phyloP scores from a whole-genome alignment of 768 basidiomycete genomes.

The Auricularia heimuer region DNA sequence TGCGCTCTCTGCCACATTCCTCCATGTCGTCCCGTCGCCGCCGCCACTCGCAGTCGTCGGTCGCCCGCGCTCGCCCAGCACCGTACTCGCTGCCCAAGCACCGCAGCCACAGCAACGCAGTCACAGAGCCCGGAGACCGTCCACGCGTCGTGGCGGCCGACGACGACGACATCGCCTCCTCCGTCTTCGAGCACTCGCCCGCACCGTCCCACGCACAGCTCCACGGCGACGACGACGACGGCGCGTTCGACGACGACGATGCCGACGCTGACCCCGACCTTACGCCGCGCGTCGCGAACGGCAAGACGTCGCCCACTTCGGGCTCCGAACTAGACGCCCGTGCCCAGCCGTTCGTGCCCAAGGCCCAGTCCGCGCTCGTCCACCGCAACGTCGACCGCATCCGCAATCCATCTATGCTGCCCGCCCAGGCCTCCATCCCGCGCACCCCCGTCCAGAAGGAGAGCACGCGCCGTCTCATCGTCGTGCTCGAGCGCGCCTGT shows the following conservation, averaged over 20 bases:
- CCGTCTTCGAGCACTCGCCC: slow-evolving; percentile 2
- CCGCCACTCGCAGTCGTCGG: neutral
- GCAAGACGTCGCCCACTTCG: neutral
- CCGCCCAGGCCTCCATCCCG: slow-evolving; percentile 27
- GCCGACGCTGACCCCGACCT: neutral
- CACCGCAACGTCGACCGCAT: slow-evolving; percentile 1
- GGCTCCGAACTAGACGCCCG: neutral
- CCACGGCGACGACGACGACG: slow-evolving; percentile 1
- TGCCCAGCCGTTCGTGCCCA: neutral
- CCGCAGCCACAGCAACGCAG: neutral
- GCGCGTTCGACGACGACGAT: neutral
- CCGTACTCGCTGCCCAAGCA: neutral
- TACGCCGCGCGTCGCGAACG: neutral
- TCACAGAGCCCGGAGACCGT: neutral
- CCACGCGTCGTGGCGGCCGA: neutral
- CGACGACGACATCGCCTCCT: neutral
- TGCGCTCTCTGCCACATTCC: neutral
- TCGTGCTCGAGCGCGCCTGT: slow-evolving; percentile 89
- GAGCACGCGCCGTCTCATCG: slow-evolving; percentile 59
- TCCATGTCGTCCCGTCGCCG: neutral
- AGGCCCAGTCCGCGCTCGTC: neutral
- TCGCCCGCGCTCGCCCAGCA: neutral
- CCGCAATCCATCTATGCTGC: slow-evolving; percentile 21
- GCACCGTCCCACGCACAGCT: neutral
- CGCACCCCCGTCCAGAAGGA: slow-evolving; percentile 31